These are phyloP conservation scores for Neonothopanus nambi DNA, from an alignment of 1,284 basidiomycete genomes.

Conservation along the genomic window DNA sequence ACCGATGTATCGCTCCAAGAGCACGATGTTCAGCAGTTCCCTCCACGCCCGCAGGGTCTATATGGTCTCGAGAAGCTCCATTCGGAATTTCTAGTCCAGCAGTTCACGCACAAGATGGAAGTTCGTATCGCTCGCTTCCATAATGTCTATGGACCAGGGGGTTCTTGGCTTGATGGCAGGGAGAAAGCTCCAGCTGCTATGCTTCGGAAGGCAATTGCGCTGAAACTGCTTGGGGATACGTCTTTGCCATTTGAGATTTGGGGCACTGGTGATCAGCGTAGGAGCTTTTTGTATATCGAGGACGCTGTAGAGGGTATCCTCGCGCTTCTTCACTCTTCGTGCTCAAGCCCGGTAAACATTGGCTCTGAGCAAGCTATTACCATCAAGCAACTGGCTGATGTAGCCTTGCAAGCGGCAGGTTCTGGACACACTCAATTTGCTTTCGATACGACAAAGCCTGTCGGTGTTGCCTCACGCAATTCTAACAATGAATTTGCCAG, in stretches of 20 bases:
- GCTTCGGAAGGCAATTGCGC: slow-evolving; percentile 50
- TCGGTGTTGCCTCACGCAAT: slow-evolving; percentile 53
- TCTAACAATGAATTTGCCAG: slow-evolving; percentile 49
- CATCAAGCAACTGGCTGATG: slow-evolving; percentile 43
- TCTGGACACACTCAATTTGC: slow-evolving; percentile 30
- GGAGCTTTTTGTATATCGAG: slow-evolving; percentile 57
- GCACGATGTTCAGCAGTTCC: slow-evolving; percentile 39
- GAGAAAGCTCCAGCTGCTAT: slow-evolving; percentile 63
- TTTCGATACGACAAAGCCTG: slow-evolving; percentile 32
- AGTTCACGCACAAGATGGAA: slow-evolving; percentile 33
- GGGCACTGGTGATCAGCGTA: slow-evolving; percentile 53
- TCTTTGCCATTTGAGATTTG: slow-evolving; percentile 48
- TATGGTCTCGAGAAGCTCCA: slow-evolving; percentile 61
- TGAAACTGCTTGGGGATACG: slow-evolving; percentile 22
- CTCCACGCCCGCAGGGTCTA: slow-evolving; percentile 50
- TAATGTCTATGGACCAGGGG: slow-evolving; percentile 57
- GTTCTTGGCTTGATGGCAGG: slow-evolving; percentile 51
- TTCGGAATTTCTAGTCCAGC: slow-evolving; percentile 47
- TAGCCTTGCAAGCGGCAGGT: slow-evolving; percentile 37
- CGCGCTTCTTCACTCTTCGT: slow-evolving; percentile 39
- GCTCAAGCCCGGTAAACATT: slow-evolving; percentile 45
- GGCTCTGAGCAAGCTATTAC: slow-evolving; percentile 49
- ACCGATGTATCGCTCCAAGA: slow-evolving; percentile 47
- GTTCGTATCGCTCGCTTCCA: slow-evolving; percentile 58
- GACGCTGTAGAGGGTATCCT: slow-evolving; percentile 53